Evolutionary conservation across 2,329 filamentous ascomycete genomes (phyloP).

Genomic region (Pseudogymnoascus sp.): DNA sequence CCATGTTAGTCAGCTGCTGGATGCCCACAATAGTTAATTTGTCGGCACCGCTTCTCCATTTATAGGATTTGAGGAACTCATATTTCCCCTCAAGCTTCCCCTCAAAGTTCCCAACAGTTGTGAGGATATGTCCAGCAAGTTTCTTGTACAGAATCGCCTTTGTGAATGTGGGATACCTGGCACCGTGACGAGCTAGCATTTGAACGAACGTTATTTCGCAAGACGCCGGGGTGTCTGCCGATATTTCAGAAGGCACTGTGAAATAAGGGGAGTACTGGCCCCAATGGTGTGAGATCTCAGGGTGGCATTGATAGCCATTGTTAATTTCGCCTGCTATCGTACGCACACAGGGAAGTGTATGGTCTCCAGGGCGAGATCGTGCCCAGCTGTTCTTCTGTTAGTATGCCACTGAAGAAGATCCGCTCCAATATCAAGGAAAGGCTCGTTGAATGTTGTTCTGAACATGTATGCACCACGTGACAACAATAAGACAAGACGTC

Average conservation of each 20-base stretch:
- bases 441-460: background rate
- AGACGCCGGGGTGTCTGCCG: constrained; percentile 47
- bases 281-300: constrained; percentile 45
- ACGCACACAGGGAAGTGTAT: background rate
- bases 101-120: constrained; percentile 35
- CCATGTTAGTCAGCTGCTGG: constrained; percentile 66
- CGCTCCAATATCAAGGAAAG: background rate
- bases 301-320: constrained; percentile 27
- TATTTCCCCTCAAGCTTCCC: constrained; percentile 55
- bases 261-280: constrained; percentile 87
- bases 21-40: constrained; percentile 63
- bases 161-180: constrained; percentile 66
- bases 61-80: constrained; percentile 64
- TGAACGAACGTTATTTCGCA: constrained; percentile 77
- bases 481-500: background rate
- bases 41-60: constrained; percentile 64
- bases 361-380: background rate
- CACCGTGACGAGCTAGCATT: constrained; percentile 77
- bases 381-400: background rate
- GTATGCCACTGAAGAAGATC: background rate
- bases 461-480: background rate
- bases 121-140: constrained; percentile 61
- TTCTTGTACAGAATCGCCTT: constrained; percentile 60
- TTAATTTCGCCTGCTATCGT: constrained; percentile 14
- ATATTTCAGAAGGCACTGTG: constrained; percentile 61